Conservation (phyloP, 2,329 filamentous ascomycete species). For the Hawksworthiomyces lignivorus region DNA sequence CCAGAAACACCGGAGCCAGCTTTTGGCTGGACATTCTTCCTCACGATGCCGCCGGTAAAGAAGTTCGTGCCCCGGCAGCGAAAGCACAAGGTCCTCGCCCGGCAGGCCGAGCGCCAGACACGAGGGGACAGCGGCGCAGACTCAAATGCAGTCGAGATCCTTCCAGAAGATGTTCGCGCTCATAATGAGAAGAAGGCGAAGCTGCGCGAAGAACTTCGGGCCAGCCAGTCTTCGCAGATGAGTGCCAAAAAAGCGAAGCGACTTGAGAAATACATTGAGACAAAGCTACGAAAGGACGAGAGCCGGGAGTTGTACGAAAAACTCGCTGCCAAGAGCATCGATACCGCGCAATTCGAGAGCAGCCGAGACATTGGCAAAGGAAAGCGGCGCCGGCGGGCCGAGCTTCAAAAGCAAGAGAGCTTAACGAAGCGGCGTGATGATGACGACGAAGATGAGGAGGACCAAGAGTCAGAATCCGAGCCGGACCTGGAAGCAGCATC, state of each 20-base stretch:
- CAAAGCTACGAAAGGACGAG: conserved; percentile 90
- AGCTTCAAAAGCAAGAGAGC: conserved; percentile 42
- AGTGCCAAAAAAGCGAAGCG: conserved; percentile 60
- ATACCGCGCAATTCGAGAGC: conserved; percentile 74
- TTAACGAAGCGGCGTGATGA: conserved; percentile 13
- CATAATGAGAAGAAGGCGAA: conserved; percentile 47
- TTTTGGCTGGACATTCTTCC: too few relatives aligned
- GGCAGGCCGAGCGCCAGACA: conserved; percentile 36
- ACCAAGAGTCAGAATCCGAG: conserved; percentile 1
- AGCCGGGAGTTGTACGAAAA: conserved; percentile 77
- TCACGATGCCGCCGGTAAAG: conserved; percentile 12
- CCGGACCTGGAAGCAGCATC: too few relatives aligned
- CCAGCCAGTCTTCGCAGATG: conserved; percentile 35
- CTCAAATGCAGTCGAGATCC: conserved; percentile 47
- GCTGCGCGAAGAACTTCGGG: conserved; percentile 45
- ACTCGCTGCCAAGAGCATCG: conserved; percentile 68
- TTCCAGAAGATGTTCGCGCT: conserved; percentile 39
- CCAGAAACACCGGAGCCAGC: too few relatives aligned
- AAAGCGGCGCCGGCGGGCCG: conserved; percentile 64
- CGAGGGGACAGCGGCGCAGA: conserved; percentile 34
- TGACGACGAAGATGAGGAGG: conserved; percentile 26
- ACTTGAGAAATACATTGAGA: conserved; percentile 68
- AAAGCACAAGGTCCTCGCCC: conserved; percentile 62
- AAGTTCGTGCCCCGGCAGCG: conserved; percentile 57
- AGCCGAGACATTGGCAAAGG: conserved; percentile 67